Base-by-base conservation (phyloP, 768 basidiomycete species). In the Lactarius hengduanensis region DNA sequence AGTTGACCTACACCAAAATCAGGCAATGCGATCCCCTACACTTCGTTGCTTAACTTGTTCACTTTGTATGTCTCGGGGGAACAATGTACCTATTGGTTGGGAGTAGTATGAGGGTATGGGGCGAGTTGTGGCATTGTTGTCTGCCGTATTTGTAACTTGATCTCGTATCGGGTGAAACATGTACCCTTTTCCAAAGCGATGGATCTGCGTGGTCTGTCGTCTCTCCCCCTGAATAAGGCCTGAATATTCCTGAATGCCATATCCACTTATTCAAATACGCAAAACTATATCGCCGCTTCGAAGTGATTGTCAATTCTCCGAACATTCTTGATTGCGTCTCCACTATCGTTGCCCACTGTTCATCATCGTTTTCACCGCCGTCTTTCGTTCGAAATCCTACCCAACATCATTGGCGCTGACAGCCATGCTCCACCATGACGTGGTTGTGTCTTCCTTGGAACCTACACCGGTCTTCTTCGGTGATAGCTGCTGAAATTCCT, bases 401-500 rank as follows among this genome's bases (percentile, higher is more conserved):
- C 26, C 1, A 26, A 26, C 26, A 26, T 26, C 26, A 26, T 26
- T 26, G 26, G 26, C 26, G 1, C 26, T 26, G 26, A 26, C 26
- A 26, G 26, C 26, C 26, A 26, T 26, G 26, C 26, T 26, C 26
- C 26, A 26, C 26, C 26, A 26, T 26, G 26, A 26, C 26, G 26
- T 26, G 1, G 26, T 26, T 26, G 26, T 26, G 26, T 26, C 26
- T 26, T 26, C 26, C 26, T 26, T 26, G 26, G 26, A 26, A 26
- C 26, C 26, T 26, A 26, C 26, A 26, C 28, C 28, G 2, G 28
- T 55, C 45, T 66, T 71, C 65, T 69, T 69, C 16, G 69, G 50
- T 13, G 69, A 59, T 8, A 66, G 5, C 53, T 66, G 68, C 57
- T 71, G 70, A 60, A 71, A 69, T 8, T 50, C 63, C 43, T 71